Evolutionary conservation across 2,329 filamentous ascomycete species (phyloP), one percentile per base, ranked within the genome.

Genomic region (Bipolaris sorokiniana): DNA sequence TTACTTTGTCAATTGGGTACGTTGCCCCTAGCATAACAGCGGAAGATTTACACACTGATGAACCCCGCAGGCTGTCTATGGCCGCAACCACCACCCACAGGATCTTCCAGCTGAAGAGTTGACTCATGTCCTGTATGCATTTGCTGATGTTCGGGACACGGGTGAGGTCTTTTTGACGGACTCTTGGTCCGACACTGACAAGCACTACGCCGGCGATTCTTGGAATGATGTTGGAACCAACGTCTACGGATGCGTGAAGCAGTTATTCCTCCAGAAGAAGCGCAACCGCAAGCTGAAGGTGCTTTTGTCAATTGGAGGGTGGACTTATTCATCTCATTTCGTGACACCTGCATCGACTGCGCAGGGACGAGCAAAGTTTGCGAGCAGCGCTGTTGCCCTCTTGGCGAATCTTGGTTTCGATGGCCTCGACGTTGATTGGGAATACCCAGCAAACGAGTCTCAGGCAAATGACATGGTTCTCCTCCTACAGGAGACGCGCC

Each of bases 221-320:
- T 77, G 75, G 75, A 76, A 76, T 38, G 75, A 77, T 60, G 68
- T 73, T 11, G 75, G 75, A 22, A 76, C 53, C 38, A 76, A 77
- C 44, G 65, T 75, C 7, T 77, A 77, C 54, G 75, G 75, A 15
- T 76, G 73, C 57, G 67, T 66, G 7, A 77, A 77, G 61, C 75
- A 76, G 56, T 61, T 77, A 2, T 74, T 70, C 48, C 65, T 77
- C 2, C 63, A 68, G 15, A 77, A 77, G 66, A 71, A 76, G 61
- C 56, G 54, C 22, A 74, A 77, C 38, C 70, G 74, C 36, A 75
- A 76, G 41, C 57, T 77, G 33, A 76, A 76, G 52, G 64, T 74
- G 4, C 48, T 77, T 16, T 66, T 77, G n/a, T 74, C 72, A 0
- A 76, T 77, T 41, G 75, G 75, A 38, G 75, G 75, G 1, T 77